Conservation (phyloP, 2,329 filamentous ascomycete species). For the Colletotrichum costaricense region DNA sequence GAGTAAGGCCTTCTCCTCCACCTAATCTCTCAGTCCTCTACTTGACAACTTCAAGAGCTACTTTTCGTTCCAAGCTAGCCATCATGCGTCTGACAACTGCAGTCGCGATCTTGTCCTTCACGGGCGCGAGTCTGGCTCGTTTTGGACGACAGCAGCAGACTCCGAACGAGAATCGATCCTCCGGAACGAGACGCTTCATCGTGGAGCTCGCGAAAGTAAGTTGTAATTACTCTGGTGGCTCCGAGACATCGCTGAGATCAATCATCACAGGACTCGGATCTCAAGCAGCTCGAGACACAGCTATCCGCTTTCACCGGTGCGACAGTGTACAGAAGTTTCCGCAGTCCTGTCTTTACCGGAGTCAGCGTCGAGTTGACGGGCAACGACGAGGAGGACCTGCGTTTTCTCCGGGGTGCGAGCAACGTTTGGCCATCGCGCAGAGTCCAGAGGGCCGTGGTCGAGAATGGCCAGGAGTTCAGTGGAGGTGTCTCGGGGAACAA, state of each 20-base stretch:
- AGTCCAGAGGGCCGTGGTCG: constrained; percentile 8
- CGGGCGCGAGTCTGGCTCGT: not conserved
- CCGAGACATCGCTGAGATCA: not conserved
- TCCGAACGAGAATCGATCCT: not conserved
- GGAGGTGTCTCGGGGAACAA: constrained; percentile 32
- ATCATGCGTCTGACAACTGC: constrained; percentile 6
- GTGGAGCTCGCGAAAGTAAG: constrained; percentile 25
- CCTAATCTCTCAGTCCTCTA: not conserved
- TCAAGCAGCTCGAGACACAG: not conserved
- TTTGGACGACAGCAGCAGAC: not conserved
- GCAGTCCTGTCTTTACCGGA: constrained; percentile 30
- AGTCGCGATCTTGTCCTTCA: not conserved
- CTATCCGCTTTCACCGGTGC: not conserved
- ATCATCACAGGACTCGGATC: not conserved
- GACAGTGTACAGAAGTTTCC: constrained; percentile 24
- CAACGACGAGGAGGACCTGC: constrained; percentile 12
- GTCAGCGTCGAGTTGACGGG: constrained; percentile 23
- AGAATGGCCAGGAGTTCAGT: not conserved
- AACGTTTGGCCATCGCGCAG: constrained; percentile 33
- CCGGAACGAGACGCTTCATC: constrained; percentile 25
- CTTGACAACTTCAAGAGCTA: not conserved
- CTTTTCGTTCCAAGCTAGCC: too few relatives aligned
- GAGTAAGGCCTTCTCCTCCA: not conserved
- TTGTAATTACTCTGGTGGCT: not conserved
- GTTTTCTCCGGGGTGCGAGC: constrained; percentile 11